Base-by-base conservation (phyloP, 805 yeast genomes). In the Saturnispora saitoi region DNA sequence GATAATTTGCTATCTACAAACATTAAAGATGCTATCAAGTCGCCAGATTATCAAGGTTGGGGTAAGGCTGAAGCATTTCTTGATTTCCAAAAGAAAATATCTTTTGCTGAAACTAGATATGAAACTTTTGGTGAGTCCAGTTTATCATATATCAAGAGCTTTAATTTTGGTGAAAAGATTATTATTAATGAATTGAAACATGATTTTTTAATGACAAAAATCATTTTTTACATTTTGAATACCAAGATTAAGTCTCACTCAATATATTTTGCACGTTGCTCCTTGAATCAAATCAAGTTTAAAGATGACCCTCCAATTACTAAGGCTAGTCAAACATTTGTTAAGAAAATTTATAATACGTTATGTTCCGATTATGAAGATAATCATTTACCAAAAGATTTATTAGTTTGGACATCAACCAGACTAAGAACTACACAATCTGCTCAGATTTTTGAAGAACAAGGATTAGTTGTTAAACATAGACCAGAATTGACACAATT, bases 341-440 rank as follows among this genome's bases (percentile, higher is more conserved):
- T 96, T 1, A 69, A 73, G 44, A 72, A 74, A 26, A 70, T 93
- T 54, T 75, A 85, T 10, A 67, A 72, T 30, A 75, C 91, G 0
- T 67, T 91, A 45, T 56, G 70, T 4, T 55, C 63, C 12, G 65
- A 66, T 53, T 62, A 62, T 38, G 48, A 48, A 4, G 17, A 32
- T 15, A 60, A 58, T 12, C 48, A 68, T 9, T 53, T 63, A 15
- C 64, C 66, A 8, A 43, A 52, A 15, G 56, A 61, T 45, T 72
- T 90, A 57, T 80, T 82, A 3, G 90, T 93, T n/a, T 91, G 98
- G 96, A 89, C 97, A 1, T 95, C 98, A 1, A 87, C 91, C 4
- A 77, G 96, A 53, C 73, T 78, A 54, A 77, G 96, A 60, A 88
- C 97, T 0, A 73, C 81, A 17, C 87, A 90, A 56, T 80, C 95